These are phyloP conservation scores for Arthrobotrys megalospora DNA, from an alignment of 2,329 filamentous ascomycete species.

Conservation along the genomic window DNA sequence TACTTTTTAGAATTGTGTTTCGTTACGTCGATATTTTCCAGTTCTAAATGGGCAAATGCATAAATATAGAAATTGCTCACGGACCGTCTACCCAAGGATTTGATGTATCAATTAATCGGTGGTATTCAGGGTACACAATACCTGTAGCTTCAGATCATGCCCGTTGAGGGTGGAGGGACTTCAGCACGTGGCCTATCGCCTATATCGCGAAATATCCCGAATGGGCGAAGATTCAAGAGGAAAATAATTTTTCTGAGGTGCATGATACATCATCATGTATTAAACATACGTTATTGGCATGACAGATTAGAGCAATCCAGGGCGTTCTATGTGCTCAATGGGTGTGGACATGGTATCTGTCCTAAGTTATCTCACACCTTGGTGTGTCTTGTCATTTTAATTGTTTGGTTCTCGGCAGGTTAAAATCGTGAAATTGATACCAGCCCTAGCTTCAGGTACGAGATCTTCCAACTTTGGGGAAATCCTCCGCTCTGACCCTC, in stretches of 20 bases:
- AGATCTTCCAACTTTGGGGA: conserved; percentile 14
- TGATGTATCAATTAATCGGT: background rate
- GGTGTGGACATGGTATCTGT: conserved; percentile 18
- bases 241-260: conserved; percentile 24
- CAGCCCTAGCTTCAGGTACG: conserved; percentile 37
- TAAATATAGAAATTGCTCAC: conserved; percentile 54
- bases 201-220: conserved; percentile 57
- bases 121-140: conserved; percentile 12
- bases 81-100: conserved; percentile 34
- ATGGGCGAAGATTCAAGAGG: conserved; percentile 6
- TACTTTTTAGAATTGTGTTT: background rate
- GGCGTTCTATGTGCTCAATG: conserved; percentile 14
- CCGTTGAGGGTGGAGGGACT: conserved; percentile 4
- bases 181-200: conserved; percentile 54
- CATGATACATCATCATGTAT: conserved; percentile 41
- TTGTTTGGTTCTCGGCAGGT: conserved; percentile 42
- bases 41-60: background rate
- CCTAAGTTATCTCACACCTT: background rate
- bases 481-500: conserved; percentile 52
- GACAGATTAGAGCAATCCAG: conserved; percentile 57
- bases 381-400: background rate
- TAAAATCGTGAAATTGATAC: conserved; percentile 55
- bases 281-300: conserved; percentile 32
- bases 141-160: conserved; percentile 39
- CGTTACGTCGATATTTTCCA: background rate